A percentile compares a stretch with the other conserved stretches of the same genome.
Evolutionary conservation across 805 yeast genomes (phyloP).

Genomic region (Tetrapisispora nanseiensis): DNA sequence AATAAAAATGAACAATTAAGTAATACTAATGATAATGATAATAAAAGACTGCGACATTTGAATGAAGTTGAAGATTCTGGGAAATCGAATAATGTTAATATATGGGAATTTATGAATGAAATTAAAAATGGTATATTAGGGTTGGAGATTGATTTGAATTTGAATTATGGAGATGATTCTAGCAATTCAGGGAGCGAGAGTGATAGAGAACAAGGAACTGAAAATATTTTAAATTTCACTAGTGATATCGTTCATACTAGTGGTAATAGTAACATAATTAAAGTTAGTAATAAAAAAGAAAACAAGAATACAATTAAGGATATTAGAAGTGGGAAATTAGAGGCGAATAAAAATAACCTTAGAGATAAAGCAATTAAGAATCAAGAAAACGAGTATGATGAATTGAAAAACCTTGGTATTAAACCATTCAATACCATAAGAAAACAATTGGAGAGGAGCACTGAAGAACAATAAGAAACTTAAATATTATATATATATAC

Average conservation of each 20-base stretch:
- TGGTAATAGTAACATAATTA: background rate
- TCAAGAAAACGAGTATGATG: background rate
- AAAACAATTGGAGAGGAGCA: background rate
- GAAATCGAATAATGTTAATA: background rate
- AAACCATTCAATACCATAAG: slow-evolving; percentile 1
- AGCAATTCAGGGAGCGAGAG: background rate
- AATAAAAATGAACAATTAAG: background rate
- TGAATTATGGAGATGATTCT: background rate
- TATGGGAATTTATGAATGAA: slow-evolving; percentile 45
- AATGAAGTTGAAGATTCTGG: background rate
- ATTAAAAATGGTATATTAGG: slow-evolving; percentile 35
- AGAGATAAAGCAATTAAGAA: background rate
- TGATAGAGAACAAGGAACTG: background rate
- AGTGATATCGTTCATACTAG: background rate
- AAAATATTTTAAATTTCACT: slow-evolving; percentile 1
- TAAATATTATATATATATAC: slow-evolving; percentile 1
- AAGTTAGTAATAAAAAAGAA: background rate
- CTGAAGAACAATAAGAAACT: background rate
- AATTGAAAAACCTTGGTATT: background rate
- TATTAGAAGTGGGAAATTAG: background rate
- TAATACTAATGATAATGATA: background rate
- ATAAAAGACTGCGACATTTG: background rate
- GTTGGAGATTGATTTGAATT: slow-evolving; percentile 23
- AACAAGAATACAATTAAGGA: background rate
- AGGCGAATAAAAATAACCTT: background rate